A percentile compares a stretch with the other conserved stretches of the same genome.
Evolutionary conservation across 108 stramenopile genomes (phyloP).

Genomic region (Nitzschia sp.): DNA sequence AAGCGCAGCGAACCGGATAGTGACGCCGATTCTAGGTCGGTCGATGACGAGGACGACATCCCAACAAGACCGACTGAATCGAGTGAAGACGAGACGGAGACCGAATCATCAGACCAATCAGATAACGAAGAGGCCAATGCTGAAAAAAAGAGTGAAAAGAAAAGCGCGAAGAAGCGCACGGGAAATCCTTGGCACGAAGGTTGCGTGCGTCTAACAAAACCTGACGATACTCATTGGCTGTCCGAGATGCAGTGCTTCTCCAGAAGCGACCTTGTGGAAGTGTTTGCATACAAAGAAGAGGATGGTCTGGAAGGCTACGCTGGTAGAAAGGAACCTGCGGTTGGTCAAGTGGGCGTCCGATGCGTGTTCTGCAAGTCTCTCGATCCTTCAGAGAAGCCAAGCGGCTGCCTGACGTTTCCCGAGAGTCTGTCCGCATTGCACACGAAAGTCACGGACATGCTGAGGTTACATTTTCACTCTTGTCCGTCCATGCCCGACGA

Average conservation of each 20-base stretch:
- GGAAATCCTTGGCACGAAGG: conserved; percentile 46
- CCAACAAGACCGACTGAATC: conserved; percentile 33
- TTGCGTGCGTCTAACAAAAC: conserved; percentile 66
- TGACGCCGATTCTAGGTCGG: conserved; percentile 32
- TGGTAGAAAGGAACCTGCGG: conserved; percentile 51
- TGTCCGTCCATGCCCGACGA: conserved; percentile 72
- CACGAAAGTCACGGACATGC: conserved; percentile 74
- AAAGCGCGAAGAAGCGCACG: conserved; percentile 38
- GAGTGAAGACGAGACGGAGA: conserved; percentile 40
- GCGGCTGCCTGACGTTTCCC: conserved; percentile 69
- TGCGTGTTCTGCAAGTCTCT: conserved; percentile 76
- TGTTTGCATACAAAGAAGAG: conserved; percentile 61
- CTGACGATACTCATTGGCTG: conserved; percentile 79
- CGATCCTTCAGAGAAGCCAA: conserved; percentile 39
- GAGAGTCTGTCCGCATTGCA: conserved; percentile 54
- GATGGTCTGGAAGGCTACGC: conserved; percentile 55
- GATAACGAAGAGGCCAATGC: conserved; percentile 36
- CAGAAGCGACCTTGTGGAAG: conserved; percentile 76
- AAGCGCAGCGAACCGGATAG: conserved; percentile 25
- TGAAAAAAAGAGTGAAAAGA: conserved; percentile 22
- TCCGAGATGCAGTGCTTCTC: conserved; percentile 82
- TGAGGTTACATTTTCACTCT: conserved; percentile 70
- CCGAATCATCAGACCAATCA: conserved; percentile 33
- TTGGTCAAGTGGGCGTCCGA: conserved; percentile 80
- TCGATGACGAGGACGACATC: conserved; percentile 36